Evolutionary conservation across 192 early-diverging fungal genomes (phyloP).

Genomic region (Cetraspora pellucida): DNA sequence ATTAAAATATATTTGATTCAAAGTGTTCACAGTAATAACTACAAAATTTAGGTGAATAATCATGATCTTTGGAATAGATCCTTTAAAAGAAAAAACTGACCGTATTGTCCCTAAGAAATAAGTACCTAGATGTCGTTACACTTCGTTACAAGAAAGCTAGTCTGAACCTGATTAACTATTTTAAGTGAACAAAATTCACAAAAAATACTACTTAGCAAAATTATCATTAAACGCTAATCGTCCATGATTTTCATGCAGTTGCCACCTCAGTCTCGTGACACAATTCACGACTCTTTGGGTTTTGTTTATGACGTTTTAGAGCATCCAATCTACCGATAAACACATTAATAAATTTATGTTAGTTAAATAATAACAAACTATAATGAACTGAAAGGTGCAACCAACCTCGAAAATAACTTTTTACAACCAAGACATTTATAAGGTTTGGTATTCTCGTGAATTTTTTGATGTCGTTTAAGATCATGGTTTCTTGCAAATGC

Average conservation of each 20-base stretch:
- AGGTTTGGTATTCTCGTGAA: slow-evolving; percentile 62
- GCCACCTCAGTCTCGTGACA: slow-evolving; percentile 21
- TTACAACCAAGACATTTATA: slow-evolving; percentile 61
- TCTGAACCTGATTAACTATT: no score
- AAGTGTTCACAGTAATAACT: no score
- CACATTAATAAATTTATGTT: background rate
- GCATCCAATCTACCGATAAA: slow-evolving; percentile 27
- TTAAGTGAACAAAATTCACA: no score
- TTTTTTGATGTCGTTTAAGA: slow-evolving; percentile 71
- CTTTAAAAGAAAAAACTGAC: no score
- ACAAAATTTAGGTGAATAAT: no score
- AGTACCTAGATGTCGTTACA: no score
- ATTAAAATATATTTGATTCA: no score
- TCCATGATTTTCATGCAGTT: background rate
- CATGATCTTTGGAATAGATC: no score
- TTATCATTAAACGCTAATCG: background rate
- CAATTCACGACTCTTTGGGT: slow-evolving; percentile 23
- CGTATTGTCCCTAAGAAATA: no score
- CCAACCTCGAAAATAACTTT: slow-evolving; percentile 33
- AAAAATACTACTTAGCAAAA: no score
- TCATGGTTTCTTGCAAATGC: slow-evolving; percentile 82
- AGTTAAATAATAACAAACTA: background rate
- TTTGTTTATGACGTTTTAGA: slow-evolving; percentile 27
- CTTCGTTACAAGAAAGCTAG: no score
- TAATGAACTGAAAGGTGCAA: background rate